Evolutionary conservation across 2,329 filamentous ascomycete genomes (phyloP).

Genomic region (Periconia macrospinosa): DNA sequence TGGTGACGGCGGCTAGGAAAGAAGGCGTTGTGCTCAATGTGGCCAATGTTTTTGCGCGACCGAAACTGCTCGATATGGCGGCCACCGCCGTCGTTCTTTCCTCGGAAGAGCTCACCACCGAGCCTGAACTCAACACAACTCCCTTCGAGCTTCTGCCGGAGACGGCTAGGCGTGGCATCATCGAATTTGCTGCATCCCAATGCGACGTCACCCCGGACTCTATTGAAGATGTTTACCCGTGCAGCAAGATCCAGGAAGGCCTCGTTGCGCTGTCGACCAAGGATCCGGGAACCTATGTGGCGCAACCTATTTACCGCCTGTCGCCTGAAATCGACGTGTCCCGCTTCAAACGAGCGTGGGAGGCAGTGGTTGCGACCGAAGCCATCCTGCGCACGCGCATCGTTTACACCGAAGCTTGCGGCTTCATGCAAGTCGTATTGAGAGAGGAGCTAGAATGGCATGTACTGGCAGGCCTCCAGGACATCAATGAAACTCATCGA

Average conservation of each 20-base stretch:
- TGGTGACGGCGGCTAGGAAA: background rate
- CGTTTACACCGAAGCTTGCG: background rate
- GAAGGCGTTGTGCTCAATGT: background rate
- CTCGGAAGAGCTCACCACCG: no score
- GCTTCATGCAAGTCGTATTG: no score
- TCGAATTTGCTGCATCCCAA: conserved; percentile 1
- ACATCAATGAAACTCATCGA: no score
- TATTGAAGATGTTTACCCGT: conserved; percentile 10
- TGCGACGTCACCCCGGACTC: background rate
- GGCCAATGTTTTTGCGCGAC: background rate
- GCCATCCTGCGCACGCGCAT: conserved; percentile 5
- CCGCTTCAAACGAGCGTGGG: conserved; percentile 3
- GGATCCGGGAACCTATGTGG: background rate
- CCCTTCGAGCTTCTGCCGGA: no score
- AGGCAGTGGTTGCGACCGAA: background rate
- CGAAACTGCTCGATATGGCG: background rate
- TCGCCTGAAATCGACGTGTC: background rate
- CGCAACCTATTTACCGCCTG: conserved; percentile 1
- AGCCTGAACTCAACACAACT: background rate
- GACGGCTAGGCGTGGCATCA: no score
- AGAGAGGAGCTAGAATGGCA: no score
- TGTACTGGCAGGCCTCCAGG: background rate
- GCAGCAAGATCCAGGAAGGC: conserved; percentile 8
- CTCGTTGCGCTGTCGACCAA: conserved; percentile 4
- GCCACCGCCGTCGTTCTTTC: no score